Base-by-base conservation (phyloP, 2,329 filamentous ascomycete genomes). In the Botrytis squamosa region DNA sequence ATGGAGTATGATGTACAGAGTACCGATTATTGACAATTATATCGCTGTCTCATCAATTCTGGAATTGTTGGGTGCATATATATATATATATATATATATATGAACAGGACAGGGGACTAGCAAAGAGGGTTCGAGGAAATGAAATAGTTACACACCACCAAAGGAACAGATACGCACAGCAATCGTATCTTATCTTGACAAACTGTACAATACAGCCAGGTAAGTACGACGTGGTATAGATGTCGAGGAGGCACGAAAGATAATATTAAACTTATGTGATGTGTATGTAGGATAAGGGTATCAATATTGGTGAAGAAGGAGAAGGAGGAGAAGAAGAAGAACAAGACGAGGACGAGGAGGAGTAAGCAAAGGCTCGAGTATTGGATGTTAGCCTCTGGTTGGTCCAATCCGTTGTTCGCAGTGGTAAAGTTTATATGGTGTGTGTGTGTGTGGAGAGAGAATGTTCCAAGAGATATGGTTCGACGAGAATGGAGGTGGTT, bases 91-190 rank as follows among this genome's bases (percentile, higher is more conserved):
- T 63, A 42, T 14, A n/a, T 52, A n/a, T 63, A 42, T 14, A n/a
- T 52, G 46, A 25, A 52, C 46, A n/a, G 49, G 49, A 25, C 49
- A 52, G 49, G 49, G 49, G 14, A n/a, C 12, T 6, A n/a, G 49
- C 38, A 65, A 33, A 44, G 49, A 65, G 62, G 62, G n/a, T 33
- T 46, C 22, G 1, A 46, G 40, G 62, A 65, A 68, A 42, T 57
- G 65, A 55, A 67, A 52, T 38, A 9, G 65, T 67, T 55, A 67
- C 65, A 67, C 46, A 67, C 46, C 46, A 52, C 64, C 14, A 40
- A 44, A 25, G 36, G 14, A 42, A n/a, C 25, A 42, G 60, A 64
- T 10, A 64, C 14, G 60, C 25, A 29, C 25, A 10, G n/a, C 10
- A 42, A n/a, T 29, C 64, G 64, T 67, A 67, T 67, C 64, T 67